phyloP scores from a whole-genome alignment of 805 yeast species.

The Babjeviella inositovora region DNA sequence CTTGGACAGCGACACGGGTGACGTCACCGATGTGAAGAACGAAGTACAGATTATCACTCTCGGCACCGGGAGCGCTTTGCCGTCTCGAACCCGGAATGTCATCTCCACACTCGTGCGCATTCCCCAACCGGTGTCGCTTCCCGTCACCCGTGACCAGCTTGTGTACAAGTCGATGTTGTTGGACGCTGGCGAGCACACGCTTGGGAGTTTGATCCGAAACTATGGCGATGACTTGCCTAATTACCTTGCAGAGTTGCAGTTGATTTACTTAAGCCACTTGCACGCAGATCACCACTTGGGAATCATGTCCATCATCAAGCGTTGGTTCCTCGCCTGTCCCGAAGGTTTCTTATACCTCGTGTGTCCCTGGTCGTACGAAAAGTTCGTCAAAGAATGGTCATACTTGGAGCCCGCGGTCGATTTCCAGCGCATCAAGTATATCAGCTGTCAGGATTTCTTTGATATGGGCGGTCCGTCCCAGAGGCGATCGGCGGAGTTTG shows the following conservation, averaged over 20 bases:
- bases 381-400: constrained; percentile 58
- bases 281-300: constrained; percentile 98
- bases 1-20: neutral
- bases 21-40: constrained; percentile 17
- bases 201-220: constrained; percentile 54
- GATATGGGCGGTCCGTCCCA: too few species aligned
- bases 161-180: constrained; percentile 34
- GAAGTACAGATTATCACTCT: constrained; percentile 58
- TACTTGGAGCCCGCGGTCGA: constrained; percentile 20
- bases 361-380: constrained; percentile 60
- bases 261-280: constrained; percentile 70
- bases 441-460: constrained; percentile 50
- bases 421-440: constrained; percentile 23
- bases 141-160: constrained; percentile 6
- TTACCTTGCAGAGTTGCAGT: constrained; percentile 41
- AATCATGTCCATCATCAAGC: constrained; percentile 44
- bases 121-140: constrained; percentile 19
- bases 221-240: constrained; percentile 25
- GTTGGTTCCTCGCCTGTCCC: too few species aligned
- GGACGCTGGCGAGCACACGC: constrained; percentile 94
- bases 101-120: constrained; percentile 63
- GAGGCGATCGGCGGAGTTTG: too few species aligned
- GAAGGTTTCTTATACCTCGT: constrained; percentile 52
- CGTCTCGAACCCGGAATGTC: constrained; percentile 76
- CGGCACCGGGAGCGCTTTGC: constrained; percentile 91